Conservation (phyloP, 768 basidiomycete species). For the Agaricus blazei region DNA sequence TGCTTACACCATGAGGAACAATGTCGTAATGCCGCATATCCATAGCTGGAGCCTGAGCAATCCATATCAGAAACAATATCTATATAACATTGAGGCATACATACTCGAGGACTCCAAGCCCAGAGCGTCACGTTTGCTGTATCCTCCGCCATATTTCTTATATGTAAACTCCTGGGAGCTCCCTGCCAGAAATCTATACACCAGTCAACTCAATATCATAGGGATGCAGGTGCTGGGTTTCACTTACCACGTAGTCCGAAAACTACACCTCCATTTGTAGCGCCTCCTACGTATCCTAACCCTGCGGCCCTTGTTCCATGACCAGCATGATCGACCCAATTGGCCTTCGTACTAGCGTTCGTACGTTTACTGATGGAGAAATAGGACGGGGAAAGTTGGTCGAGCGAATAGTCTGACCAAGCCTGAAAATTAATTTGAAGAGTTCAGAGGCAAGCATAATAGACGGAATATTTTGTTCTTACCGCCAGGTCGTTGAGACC, state of each 20-base stretch:
- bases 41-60: constrained; percentile 24
- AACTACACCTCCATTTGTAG: constrained; percentile 27
- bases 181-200: constrained; percentile 33
- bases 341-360: constrained; percentile 16
- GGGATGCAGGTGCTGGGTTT: neutral
- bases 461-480: neutral
- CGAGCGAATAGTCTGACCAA: constrained; percentile 31
- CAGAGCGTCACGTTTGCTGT: constrained; percentile 27
- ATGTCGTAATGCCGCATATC: constrained; percentile 36
- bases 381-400: constrained; percentile 26
- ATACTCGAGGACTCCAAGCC: constrained; percentile 28
- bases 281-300: constrained; percentile 32
- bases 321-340: constrained; percentile 26
- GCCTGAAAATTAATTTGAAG: constrained; percentile 1
- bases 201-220: too few relatives aligned
- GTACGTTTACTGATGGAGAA: constrained; percentile 29
- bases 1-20: constrained; percentile 29
- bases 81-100: neutral
- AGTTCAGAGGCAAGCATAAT: neutral
- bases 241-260: constrained; percentile 27
- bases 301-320: constrained; percentile 29
- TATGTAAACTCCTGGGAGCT: constrained; percentile 29
- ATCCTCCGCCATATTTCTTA: constrained; percentile 25
- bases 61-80: neutral
- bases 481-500: constrained; percentile 26